These are phyloP conservation scores for Microsporum canis DNA, from an alignment of 2,329 filamentous ascomycete genomes.

Conservation along the genomic window DNA sequence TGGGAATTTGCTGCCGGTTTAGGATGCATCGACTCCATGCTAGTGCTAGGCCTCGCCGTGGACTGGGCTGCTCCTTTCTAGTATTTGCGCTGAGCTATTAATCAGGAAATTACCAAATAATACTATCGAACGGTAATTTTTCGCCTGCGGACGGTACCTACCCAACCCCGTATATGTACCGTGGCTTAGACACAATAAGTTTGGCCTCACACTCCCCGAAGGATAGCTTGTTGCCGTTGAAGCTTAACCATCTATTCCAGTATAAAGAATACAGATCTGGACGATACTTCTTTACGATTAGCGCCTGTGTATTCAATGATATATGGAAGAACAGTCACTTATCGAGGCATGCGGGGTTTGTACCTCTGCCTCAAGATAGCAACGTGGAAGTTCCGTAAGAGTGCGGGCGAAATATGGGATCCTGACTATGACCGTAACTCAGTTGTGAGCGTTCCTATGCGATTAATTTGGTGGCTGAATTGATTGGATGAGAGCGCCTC, in stretches of 20 bases:
- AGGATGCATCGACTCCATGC: background rate
- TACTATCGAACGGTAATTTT: background rate
- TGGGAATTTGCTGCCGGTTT: background rate
- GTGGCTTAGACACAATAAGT: background rate
- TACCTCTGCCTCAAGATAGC: background rate
- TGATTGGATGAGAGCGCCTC: slow-evolving; percentile 24
- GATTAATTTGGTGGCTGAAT: slow-evolving; percentile 26
- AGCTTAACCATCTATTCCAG: background rate
- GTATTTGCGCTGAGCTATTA: background rate
- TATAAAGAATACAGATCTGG: background rate
- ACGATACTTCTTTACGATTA: background rate
- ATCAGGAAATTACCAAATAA: background rate
- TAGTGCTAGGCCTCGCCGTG: background rate
- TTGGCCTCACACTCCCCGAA: background rate
- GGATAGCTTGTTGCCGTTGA: background rate
- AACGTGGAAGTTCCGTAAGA: background rate
- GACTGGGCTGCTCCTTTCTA: background rate
- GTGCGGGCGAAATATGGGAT: background rate
- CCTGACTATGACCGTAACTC: background rate
- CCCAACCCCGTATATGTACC: slow-evolving; percentile 1
- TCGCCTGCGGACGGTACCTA: background rate
- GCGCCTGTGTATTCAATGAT: background rate
- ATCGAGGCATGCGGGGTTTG: background rate
- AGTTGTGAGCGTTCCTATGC: background rate
- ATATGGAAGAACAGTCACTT: background rate